Percentiles rank a stretch among this genome's conserved stretches.
phyloP scores from a whole-genome alignment of 2,329 filamentous ascomycete species.

The Ophiostoma ips region DNA sequence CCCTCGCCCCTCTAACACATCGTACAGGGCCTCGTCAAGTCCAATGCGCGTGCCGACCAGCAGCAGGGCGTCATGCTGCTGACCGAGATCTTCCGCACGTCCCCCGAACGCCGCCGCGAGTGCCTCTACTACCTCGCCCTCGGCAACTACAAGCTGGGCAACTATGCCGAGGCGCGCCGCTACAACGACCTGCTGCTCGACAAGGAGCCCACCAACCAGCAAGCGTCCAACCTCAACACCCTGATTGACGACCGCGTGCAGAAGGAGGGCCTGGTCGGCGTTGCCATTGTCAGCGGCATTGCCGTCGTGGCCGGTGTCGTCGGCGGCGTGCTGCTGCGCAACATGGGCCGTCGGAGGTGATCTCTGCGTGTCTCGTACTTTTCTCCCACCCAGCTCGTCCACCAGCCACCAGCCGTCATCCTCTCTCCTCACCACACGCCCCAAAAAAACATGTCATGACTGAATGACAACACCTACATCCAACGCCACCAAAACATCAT shows the following conservation, averaged over 20 bases:
- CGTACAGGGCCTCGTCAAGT: slow-evolving; percentile 82
- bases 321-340: slow-evolving; percentile 72
- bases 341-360: slow-evolving; percentile 49
- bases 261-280: slow-evolving; percentile 84
- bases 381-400: no score
- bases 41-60: slow-evolving; percentile 67
- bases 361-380: no score
- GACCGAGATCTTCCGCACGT: slow-evolving; percentile 89
- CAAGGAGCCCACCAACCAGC: slow-evolving; percentile 80
- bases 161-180: slow-evolving; percentile 84
- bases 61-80: slow-evolving; percentile 89
- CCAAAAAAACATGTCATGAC: no score
- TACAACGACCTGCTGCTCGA: slow-evolving; percentile 91
- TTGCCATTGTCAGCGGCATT: slow-evolving; percentile 86
- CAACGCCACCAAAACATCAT: not conserved
- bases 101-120: slow-evolving; percentile 85
- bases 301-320: slow-evolving; percentile 89
- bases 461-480: no score
- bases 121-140: slow-evolving; percentile 97
- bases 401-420: not conserved
- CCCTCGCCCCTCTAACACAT: not conserved
- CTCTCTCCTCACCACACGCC: not conserved
- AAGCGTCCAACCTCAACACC: slow-evolving; percentile 71
- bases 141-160: slow-evolving; percentile 95
- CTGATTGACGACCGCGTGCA: slow-evolving; percentile 94